Base-by-base conservation (phyloP, 2,329 filamentous ascomycete species). In the Nemania sp. region DNA sequence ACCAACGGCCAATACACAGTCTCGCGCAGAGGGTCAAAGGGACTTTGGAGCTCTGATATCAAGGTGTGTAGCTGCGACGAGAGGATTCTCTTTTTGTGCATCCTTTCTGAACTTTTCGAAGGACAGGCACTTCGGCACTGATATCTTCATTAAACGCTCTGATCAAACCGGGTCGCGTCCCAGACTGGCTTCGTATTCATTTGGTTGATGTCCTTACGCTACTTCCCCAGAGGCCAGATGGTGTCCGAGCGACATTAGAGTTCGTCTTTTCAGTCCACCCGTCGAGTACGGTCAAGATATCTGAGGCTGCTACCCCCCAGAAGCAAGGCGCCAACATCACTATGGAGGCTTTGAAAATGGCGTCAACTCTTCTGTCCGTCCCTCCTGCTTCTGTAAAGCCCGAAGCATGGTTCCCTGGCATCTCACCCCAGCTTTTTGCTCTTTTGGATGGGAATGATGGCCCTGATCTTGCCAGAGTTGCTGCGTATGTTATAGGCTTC, bases 201-300 rank as follows among this genome's bases (percentile, higher is more conserved):
- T 76, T 93, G 1, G 82, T 90, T 72, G 83, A 83, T 64, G 82
- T 86, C 13, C 82, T 93, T 52, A 88, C 89, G 1, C 76, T 83
- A 13, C 75, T 93, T 10, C 90, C 91, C 0, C 81, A 92, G 27
- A 83, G 90, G 3, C 79, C 82, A 2, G 85, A 88, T 68, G 91
- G 91, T 20, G 89, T 93, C 15, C 85, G 90, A 38, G 86, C 88
- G 27, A 90, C 89, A 0, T 82, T 93, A 68, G 90, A 93, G 74
- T 93, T 93, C 74, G 83, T 93, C 41, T 90, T 92, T 65, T 86
- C 90, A 1, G 88, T 92, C 6, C 90, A 92, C 68, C 87, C 90
- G 0, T 84, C 86, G 68, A 83, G 81, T 70, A 79, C 80, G 6
- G 77, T 81, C 64, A 78, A 79, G 72, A 61, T 76, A 0, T 78